Base-by-base conservation (phyloP, 75 land plant genomes). In the Pinus albicaulis region DNA sequence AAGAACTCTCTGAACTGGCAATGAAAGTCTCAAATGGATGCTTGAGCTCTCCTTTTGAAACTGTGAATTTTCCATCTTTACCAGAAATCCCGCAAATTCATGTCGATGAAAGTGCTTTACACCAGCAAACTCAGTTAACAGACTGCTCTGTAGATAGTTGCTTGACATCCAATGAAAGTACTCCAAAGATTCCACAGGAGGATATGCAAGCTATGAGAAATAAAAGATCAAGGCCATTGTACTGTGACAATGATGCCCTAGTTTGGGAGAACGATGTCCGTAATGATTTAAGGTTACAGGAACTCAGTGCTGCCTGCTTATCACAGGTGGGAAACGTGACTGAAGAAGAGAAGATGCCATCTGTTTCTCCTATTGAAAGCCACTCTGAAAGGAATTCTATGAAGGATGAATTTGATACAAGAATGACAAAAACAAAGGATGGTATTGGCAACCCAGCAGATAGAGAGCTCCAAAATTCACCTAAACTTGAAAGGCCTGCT, bases 1-100 rank as follows among this genome's bases (percentile, higher is more conserved):
- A 87, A 59, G 92, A 89, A 79, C 89, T 88, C 15, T 87, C 92
- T n/a, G 90, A 94, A 41, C 81, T 92, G 20, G 90, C 90, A 24
- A 82, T 82, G 74, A 86, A 86, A 72, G 84, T 84, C 17, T 77
- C 80, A 34, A 76, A 76, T 80, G 82, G 83, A 53, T 77, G 75
- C 55, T 69, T 77, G 17, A 80, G 59, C 34, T 41, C 79, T 23
- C 55, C 20, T 0, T 8, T 16, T 55, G 80, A 80, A 11, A 64
- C 31, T 68, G 22, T 77, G 12, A 84, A 81, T 60, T 34, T 88
- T 14, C 79, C 87, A 11, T 76, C 80, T 24, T 66, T 77, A 34
- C 65, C 85, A 52, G 86, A 82, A n/a, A 73, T 80, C 28, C 65
- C 68, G 2, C 64, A 74, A 72, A 82, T 72, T 55, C 55, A 71